Evolutionary conservation across 805 yeast species (phyloP).

Genomic region (Cyberlindnera misumaiensis): DNA sequence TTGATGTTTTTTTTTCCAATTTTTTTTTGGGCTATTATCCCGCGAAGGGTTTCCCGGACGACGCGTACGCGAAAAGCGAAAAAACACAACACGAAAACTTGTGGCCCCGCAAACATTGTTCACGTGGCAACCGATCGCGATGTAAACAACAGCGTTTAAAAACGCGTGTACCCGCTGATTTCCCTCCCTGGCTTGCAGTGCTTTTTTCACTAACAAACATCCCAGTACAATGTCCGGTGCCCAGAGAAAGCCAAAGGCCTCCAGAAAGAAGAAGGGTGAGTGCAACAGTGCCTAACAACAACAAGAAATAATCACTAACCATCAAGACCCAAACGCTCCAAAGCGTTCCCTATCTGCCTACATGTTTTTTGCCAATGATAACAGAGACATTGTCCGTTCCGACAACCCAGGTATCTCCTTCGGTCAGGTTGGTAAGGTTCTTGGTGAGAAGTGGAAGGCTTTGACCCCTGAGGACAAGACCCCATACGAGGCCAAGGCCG

Average conservation of each 20-base stretch:
- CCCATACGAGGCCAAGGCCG: constrained; percentile 92
- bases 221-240: constrained; percentile 30
- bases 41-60: constrained; percentile 1
- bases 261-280: constrained; percentile 39
- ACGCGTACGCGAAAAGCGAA: not conserved
- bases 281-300: constrained; percentile 1
- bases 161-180: not conserved
- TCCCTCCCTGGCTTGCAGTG: constrained; percentile 3
- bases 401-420: constrained; percentile 96
- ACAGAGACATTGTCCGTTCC: constrained; percentile 91
- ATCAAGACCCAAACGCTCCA: constrained; percentile 89
- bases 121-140: too few species aligned
- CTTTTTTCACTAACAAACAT: constrained; percentile 4
- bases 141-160: not conserved
- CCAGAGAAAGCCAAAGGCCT: constrained; percentile 31
- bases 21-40: too few species aligned
- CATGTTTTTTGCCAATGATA: constrained; percentile 98
- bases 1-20: constrained; percentile 1
- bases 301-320: constrained; percentile 5
- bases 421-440: constrained; percentile 90
- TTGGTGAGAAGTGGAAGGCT: constrained; percentile 97
- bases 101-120: too few species aligned
- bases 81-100: too few species aligned
- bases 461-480: constrained; percentile 72
- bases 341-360: constrained; percentile 97